Conservation (phyloP, 345 rosid species). For the Aquilaria yunnanensis region DNA sequence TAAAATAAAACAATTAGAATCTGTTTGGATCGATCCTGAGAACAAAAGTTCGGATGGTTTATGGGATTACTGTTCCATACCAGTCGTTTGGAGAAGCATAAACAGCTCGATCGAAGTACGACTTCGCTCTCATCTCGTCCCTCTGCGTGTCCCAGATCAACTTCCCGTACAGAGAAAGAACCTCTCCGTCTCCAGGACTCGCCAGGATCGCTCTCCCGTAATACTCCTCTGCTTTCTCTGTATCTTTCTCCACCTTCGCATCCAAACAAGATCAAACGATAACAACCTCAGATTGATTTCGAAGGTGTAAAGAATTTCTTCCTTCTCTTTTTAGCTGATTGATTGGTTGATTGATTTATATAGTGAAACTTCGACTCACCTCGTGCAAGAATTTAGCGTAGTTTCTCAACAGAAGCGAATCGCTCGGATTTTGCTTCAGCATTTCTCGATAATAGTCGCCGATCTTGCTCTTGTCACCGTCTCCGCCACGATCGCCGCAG, state of each 20-base stretch:
- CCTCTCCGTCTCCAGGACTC: slow-evolving; percentile 77
- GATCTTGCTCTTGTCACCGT: slow-evolving; percentile 36
- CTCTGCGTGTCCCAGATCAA: slow-evolving; percentile 66
- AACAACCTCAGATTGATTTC: no score
- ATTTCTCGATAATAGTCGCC: slow-evolving; percentile 61
- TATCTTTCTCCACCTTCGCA: slow-evolving; percentile 61
- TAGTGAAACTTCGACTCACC: slow-evolving; percentile 26
- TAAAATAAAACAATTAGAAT: neutral
- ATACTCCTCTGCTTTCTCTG: slow-evolving; percentile 54
- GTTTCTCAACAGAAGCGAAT: slow-evolving; percentile 63
- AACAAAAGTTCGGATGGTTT: neutral
- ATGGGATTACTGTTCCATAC: slow-evolving; percentile 16
- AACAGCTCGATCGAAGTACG: slow-evolving; percentile 70
- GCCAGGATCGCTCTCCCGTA: slow-evolving; percentile 77
- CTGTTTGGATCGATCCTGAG: neutral
- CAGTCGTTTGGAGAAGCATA: slow-evolving; percentile 66
- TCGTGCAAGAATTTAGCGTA: slow-evolving; percentile 71
- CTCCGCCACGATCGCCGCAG: slow-evolving; percentile 18
- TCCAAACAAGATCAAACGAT: neutral
- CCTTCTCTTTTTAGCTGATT: no score
- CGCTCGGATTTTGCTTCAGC: slow-evolving; percentile 56
- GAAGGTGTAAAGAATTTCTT: no score
- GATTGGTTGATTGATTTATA: neutral
- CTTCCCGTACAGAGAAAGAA: slow-evolving; percentile 62
- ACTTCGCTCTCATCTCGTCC: slow-evolving; percentile 53